Evolutionary conservation across 1,284 basidiomycete species (phyloP).

Genomic region (Cutaneotrichosporon cutaneum): DNA sequence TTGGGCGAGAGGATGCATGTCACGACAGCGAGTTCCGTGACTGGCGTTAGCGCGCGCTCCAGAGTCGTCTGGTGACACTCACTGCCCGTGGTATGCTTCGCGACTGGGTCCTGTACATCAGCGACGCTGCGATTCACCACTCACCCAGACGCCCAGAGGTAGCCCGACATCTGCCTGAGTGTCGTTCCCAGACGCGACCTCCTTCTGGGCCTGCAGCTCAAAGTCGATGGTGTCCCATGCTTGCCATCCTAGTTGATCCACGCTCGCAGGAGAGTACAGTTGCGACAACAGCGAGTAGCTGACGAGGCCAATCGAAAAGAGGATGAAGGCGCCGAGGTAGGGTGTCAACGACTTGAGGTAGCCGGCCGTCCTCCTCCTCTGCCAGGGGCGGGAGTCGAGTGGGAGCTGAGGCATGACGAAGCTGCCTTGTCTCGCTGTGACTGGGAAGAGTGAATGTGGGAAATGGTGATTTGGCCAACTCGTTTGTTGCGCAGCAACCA

Average conservation of each 20-base stretch:
- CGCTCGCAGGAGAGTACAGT: conserved; percentile 64
- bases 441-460: background rate
- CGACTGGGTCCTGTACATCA: conserved; percentile 59
- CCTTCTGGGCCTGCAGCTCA: conserved; percentile 21
- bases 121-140: conserved; percentile 39
- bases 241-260: conserved; percentile 82
- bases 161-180: conserved; percentile 53
- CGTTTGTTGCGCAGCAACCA: background rate
- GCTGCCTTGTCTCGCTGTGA: background rate
- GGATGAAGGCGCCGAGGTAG: background rate
- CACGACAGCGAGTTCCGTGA: conserved; percentile 73
- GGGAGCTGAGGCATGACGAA: conserved; percentile 4
- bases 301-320: conserved; percentile 57
- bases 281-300: conserved; percentile 51
- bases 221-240: conserved; percentile 70
- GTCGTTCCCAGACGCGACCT: conserved; percentile 48
- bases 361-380: background rate
- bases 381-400: background rate
- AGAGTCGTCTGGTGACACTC: background rate
- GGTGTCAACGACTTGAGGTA: conserved; percentile 7
- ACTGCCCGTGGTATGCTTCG: conserved; percentile 78
- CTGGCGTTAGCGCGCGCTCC: conserved; percentile 23
- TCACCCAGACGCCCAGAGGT: conserved; percentile 72
- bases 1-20: conserved; percentile 66
- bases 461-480: background rate